These are phyloP conservation scores for Arthrobotrys sinensis DNA, from an alignment of 2,329 filamentous ascomycete genomes.

Conservation along the genomic window DNA sequence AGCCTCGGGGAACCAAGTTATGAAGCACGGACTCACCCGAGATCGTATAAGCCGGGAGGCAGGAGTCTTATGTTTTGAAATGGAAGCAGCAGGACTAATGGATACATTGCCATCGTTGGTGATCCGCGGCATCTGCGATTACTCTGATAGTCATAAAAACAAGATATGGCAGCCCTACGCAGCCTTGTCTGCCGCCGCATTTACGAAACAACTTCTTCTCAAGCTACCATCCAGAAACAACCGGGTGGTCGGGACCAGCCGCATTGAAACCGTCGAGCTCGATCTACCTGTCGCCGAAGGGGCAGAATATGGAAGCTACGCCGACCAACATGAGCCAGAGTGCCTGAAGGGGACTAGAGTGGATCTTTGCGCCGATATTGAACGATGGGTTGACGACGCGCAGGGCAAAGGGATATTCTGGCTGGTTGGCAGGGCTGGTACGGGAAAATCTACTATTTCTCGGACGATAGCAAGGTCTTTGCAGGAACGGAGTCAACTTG, in stretches of 20 bases:
- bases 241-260: too few relatives aligned
- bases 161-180: conserved; percentile 35
- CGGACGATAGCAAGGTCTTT: conserved; percentile 4
- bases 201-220: conserved; percentile 22
- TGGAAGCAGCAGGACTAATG: conserved; percentile 63
- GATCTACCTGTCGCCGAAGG: conserved; percentile 43
- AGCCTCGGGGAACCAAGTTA: conserved; percentile 39
- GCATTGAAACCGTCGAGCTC: not conserved
- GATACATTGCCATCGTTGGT: conserved; percentile 60
- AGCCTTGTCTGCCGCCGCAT: conserved; percentile 18
- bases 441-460: conserved; percentile 54
- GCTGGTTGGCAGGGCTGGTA: conserved; percentile 67
- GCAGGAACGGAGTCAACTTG: conserved; percentile 5
- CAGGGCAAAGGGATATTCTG: conserved; percentile 63
- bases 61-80: conserved; percentile 64
- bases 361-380: conserved; percentile 40
- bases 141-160: conserved; percentile 39
- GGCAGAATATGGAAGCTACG: conserved; percentile 61
- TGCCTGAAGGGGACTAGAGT: conserved; percentile 63
- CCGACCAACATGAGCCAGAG: conserved; percentile 61
- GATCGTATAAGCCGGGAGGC: conserved; percentile 35
- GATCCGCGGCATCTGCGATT: conserved; percentile 40
- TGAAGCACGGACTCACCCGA: conserved; percentile 45
- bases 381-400: not conserved
- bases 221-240: conserved; percentile 2